Percentiles rank a stretch among this genome's conserved stretches.
These are phyloP conservation scores for Kodamaea neixiangensis DNA, from an alignment of 805 yeast genomes.

Conservation along the genomic window DNA sequence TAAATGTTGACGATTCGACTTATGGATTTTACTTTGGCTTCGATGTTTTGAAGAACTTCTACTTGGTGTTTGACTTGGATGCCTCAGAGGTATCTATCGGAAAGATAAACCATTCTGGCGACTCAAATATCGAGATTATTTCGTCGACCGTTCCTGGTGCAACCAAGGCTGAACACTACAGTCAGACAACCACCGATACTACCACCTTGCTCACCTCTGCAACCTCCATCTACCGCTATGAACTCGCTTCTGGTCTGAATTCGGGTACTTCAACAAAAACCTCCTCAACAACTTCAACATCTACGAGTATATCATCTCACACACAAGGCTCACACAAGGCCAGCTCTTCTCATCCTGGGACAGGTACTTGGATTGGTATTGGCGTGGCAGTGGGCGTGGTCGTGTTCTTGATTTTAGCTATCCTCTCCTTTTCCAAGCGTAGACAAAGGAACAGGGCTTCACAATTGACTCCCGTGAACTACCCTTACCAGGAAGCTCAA, in stretches of 20 bases:
- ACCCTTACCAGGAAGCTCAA: background rate
- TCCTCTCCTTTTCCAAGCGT: background rate
- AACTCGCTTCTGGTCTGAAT: background rate
- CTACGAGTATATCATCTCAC: background rate
- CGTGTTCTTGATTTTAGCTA: background rate
- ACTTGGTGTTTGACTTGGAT: constrained; percentile 65
- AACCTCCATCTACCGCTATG: background rate
- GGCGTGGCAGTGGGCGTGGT: background rate
- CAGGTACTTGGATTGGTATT: background rate
- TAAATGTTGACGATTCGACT: constrained; percentile 17
- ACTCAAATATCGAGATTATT: constrained; percentile 48
- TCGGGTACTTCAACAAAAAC: background rate
- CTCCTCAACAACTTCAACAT: background rate
- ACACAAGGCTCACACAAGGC: background rate
- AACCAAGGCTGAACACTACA: constrained; percentile 44
- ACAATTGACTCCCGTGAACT: background rate
- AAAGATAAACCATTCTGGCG: constrained; percentile 26
- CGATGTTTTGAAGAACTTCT: constrained; percentile 60
- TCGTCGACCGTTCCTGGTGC: constrained; percentile 53
- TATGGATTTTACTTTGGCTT: constrained; percentile 57
- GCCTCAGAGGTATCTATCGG: constrained; percentile 53
- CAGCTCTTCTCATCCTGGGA: background rate
- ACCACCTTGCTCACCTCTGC: background rate
- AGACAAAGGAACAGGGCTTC: background rate
- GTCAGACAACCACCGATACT: constrained; percentile 30